Base-by-base conservation (phyloP, 257 asterid genomes). In the Przewalskia tangutica region DNA sequence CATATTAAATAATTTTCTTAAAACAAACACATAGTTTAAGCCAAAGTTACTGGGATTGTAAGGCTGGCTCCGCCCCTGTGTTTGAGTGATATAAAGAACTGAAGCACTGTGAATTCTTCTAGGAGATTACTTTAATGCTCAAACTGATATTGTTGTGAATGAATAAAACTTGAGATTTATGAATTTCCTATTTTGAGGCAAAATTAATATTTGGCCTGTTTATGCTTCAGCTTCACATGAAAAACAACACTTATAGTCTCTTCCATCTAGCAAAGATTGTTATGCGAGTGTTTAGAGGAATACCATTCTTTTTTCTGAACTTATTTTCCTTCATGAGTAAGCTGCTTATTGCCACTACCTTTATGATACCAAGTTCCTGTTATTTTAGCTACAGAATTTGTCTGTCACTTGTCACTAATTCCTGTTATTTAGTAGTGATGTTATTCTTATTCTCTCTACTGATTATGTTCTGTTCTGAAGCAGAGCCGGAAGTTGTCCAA, bases 381-480 rank as follows among this genome's bases (percentile, higher is more conserved):
- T 23, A 23, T 23, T 23, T 38, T 38, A 38, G 42, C 42, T 38
- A 38, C 42, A 5, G 4, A 38, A 38, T 38, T 38, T 38, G 42
- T 38, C 42, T 38, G 42, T 38, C 42, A 38, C 42, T 38, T 38
- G 42, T 38, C 42, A 38, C 42, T 38, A 38, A 38, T 38, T 38
- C 42, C 42, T 38, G 42, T 38, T 38, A 38, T 38, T 38, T 38
- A 5, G 42, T 38, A 38, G 42, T 38, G 42, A 38, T 38, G 46
- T 75, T 75, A 75, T 23, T 27, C 80, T 50, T 23, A 5, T 75
- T 75, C 42, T 75, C 23, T 32, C 23, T 7, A 23, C 80, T 75
- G 42, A 86, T 71, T 78, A 89, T 88, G 89, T 91, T 71, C 56
- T 82, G 71, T 66, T 76, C 64, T 27, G 77, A 84, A 20, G 88